Evolutionary conservation across 2,329 filamentous ascomycete genomes (phyloP).

Genomic region (Paraconiothyrium sp.): DNA sequence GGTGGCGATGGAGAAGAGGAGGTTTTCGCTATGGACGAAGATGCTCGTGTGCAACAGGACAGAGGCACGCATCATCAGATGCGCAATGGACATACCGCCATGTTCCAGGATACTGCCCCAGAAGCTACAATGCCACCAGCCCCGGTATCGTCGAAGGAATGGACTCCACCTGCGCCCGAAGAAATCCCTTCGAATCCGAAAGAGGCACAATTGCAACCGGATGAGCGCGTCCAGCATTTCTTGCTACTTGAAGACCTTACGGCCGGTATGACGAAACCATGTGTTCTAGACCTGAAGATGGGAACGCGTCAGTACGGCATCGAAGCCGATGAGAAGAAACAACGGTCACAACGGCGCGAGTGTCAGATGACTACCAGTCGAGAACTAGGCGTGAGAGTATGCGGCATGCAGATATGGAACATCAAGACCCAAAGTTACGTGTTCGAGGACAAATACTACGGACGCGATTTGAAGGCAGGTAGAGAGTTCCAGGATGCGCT

Average conservation of each 20-base stretch:
- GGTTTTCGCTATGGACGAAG: slow-evolving; percentile 74
- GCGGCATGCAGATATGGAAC: slow-evolving; percentile 97
- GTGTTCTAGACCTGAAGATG: slow-evolving; percentile 98
- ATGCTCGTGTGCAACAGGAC: slow-evolving; percentile 28
- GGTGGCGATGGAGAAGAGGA: slow-evolving; percentile 78
- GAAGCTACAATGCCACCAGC: slow-evolving; percentile 46
- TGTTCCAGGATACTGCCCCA: slow-evolving; percentile 14
- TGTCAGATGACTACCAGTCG: slow-evolving; percentile 91
- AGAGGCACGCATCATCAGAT: slow-evolving; percentile 19
- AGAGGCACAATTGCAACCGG: slow-evolving; percentile 57
- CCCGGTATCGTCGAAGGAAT: slow-evolving; percentile 34
- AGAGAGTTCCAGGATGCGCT: slow-evolving; percentile 88
- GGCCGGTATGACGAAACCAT: slow-evolving; percentile 93
- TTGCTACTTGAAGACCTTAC: slow-evolving; percentile 93
- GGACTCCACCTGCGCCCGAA: slow-evolving; percentile 12
- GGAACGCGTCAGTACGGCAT: slow-evolving; percentile 96
- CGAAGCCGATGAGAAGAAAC: slow-evolving; percentile 90
- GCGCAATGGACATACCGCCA: slow-evolving; percentile 3
- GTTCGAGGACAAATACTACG: slow-evolving; percentile 99
- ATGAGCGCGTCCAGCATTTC: slow-evolving; percentile 85
- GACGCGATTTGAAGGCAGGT: slow-evolving; percentile 85
- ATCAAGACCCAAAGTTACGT: slow-evolving; percentile 81
- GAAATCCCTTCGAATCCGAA: slow-evolving; percentile 53
- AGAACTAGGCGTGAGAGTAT: slow-evolving; percentile 90
- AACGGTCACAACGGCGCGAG: slow-evolving; percentile 90